Base-by-base conservation (phyloP, 257 asterid genomes). In the Lycium ferocissimum region DNA sequence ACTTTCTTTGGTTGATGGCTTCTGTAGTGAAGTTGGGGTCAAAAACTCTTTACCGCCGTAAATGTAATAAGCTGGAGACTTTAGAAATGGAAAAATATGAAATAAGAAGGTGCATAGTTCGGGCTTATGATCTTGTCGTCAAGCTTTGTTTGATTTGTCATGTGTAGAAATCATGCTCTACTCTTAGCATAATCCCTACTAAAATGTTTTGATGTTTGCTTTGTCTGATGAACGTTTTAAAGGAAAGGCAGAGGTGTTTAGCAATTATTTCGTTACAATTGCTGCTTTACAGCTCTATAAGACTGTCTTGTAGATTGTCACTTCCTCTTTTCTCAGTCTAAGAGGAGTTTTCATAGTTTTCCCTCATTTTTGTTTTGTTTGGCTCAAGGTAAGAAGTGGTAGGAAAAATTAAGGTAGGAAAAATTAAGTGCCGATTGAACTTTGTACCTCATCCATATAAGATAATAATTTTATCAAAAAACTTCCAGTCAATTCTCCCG, bases 21-120 rank as follows among this genome's bases (percentile, higher is more conserved):
- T 76, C 33, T 49, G 45, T 49, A 38, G 54, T 70, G 54, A 70
- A 76, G 81, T 13, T 53, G 8, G 82, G 78, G 61, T 78, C 49
- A 53, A 26, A 22, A 78, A 51, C 26, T 53, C 65, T 14, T 53
- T 53, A 53, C 82, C 80, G 10, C 58, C 80, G 38, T n/a, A 45
- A 43, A 72, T 72, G 80, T 33, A 78, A 78, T 78, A 78, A 78
- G 22, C 82, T 78, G 82, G 82, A 78, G 82, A 53, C 82, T 14
- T 51, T 22, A 13, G 81, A 49, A 73, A 78, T 53, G 82, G 82
- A 53, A 53, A 53, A 78, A 53, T 53, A 78, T 51, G 49, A 78
- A 78, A 78, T 53, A 53, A 73, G 33, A 53, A 53, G 26, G 82
- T 13, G 49, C 82, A 14, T 53, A 53, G 54, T 70, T 70, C 54